Base-by-base conservation (phyloP, 2,329 filamentous ascomycete species). In the Ascochyta fabae region DNA sequence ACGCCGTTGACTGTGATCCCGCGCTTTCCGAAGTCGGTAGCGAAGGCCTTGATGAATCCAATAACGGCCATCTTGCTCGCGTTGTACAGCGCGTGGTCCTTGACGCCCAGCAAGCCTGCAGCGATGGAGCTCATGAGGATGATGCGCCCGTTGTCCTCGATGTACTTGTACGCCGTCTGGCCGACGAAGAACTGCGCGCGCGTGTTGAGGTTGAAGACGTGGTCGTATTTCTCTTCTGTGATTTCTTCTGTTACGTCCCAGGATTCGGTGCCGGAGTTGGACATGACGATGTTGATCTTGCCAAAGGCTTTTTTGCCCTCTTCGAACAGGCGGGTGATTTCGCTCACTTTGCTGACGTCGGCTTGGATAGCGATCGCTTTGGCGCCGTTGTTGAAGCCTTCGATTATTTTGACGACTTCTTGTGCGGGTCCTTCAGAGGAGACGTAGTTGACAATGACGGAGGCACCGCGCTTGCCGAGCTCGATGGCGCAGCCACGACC, bases 111-210 rank as follows among this genome's bases (percentile, higher is more conserved):
- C 65, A 90, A 80, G 60, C 85, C 84, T 4, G 72, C 88, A 76
- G 88, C 88, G 74, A 91, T 91, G 55, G 84, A 88, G 27, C 83
- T 85, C 86, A 90, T 92, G 62, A 92, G 80, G 75, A 92, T 88
- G 65, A 93, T 84, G 41, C 89, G 83, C 29, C 90, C 90, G 53
- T 89, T 87, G 40, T 84, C 80, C 70, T 87, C 82, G 61, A 90
- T 83, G 77, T 90, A 80, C 78, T 88, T 88, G 76, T 89, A 88
- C 6, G 85, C 89, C 54, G 89, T 86, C 78, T 91, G 88, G 19
- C 88, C 89, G 48, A 92, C 88, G 74, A 92, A 91, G 81, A 91
- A 91, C 77, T 91, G 87, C 42, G 86, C 87, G 8, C 86, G 80
- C 6, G 87, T 83, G 77, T 90, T 90, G 72, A 89, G 77, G 77